A percentile compares a stretch with the other conserved stretches of the same genome.
These are phyloP conservation scores for Carex pumila DNA, from an alignment of 176 grass and related monocot species.

Conservation along the genomic window DNA sequence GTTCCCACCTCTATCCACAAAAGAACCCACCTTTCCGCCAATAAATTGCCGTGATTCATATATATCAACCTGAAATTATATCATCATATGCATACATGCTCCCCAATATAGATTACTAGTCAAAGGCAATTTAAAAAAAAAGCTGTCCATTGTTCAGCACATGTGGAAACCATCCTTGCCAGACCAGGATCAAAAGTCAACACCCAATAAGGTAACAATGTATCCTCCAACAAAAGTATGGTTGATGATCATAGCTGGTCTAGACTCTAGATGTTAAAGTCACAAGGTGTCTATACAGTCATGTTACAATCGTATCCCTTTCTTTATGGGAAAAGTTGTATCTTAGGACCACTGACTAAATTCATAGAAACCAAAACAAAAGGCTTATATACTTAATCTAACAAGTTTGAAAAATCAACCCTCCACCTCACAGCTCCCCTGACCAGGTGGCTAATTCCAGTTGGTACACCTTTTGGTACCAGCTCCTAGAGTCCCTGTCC, in stretches of 20 bases:
- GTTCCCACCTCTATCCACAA: slow-evolving; percentile 79
- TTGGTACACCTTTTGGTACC: background rate
- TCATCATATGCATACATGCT: background rate
- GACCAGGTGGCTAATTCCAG: background rate
- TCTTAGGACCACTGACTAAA: background rate
- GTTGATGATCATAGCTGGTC: background rate
- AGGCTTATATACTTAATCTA: no score
- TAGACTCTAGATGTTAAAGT: background rate
- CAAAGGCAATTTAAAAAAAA: background rate
- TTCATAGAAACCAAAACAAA: background rate
- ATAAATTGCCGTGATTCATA: slow-evolving; percentile 78
- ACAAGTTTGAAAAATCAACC: no score
- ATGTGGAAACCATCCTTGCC: background rate
- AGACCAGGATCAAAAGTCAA: background rate
- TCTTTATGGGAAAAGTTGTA: background rate
- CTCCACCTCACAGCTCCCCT: background rate
- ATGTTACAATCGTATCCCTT: background rate
- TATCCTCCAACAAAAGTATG: background rate
- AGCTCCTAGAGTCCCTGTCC: background rate
- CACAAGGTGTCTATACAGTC: no score
- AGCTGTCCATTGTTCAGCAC: background rate
- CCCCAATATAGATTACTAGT: background rate
- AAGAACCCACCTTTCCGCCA: slow-evolving; percentile 91
- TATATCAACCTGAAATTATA: slow-evolving; percentile 73
- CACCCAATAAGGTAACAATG: background rate